Percentiles rank a stretch among this genome's conserved stretches.
These are phyloP conservation scores for Chaetomium fimeti DNA, from an alignment of 495 filamentous ascomycete genomes.

Conservation along the genomic window DNA sequence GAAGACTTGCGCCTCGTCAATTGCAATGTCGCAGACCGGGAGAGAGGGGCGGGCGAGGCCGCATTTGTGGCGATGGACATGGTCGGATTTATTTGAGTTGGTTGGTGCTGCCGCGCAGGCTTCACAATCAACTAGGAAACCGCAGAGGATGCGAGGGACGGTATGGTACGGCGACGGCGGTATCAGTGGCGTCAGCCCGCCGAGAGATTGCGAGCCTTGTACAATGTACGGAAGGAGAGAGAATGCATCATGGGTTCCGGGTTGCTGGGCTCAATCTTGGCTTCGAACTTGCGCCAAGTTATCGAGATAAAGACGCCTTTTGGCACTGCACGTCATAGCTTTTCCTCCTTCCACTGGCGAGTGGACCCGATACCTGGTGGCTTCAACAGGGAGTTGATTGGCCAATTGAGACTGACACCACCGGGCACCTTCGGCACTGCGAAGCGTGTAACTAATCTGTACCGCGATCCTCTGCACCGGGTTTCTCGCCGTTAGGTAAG, in stretches of 20 bases:
- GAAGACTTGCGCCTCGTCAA: slow-evolving; percentile 34
- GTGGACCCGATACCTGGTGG: too few species aligned
- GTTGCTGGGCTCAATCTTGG: background rate
- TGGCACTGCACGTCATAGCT: background rate
- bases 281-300: background rate
- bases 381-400: background rate
- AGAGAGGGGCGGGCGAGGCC: background rate
- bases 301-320: background rate
- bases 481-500: too few species aligned
- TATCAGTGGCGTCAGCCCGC: slow-evolving; percentile 19
- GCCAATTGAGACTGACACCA: background rate
- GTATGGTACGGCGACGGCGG: slow-evolving; percentile 5
- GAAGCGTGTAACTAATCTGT: too few species aligned
- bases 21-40: slow-evolving; percentile 17
- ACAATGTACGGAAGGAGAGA: background rate
- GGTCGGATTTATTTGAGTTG: slow-evolving; percentile 1
- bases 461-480: too few species aligned
- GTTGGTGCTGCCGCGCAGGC: background rate
- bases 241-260: slow-evolving; percentile 7
- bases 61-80: slow-evolving; percentile 23
- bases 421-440: too few species aligned
- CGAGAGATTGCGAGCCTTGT: slow-evolving; percentile 16
- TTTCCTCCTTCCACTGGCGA: too few species aligned
- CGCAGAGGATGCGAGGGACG: background rate
- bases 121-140: background rate